Percentiles rank a stretch among this genome's conserved stretches.
Conservation (phyloP, 1,284 basidiomycete genomes). For the Sanguinoderma infundibulare region DNA sequence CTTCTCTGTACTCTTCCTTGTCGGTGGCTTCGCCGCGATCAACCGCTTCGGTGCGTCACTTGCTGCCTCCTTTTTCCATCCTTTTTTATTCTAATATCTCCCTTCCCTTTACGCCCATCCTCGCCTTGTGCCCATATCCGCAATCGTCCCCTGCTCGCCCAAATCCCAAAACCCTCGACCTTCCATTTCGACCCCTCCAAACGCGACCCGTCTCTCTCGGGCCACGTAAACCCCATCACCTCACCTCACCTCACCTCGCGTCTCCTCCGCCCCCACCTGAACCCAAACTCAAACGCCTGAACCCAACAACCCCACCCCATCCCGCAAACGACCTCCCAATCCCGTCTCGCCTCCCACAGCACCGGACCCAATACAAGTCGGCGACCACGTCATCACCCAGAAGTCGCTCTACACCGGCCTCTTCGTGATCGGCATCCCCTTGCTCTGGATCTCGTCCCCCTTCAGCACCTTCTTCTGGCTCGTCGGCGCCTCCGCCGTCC, state of each 20-base stretch:
- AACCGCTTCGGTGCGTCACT: conserved; percentile 82
- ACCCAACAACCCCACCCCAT: too few relatives aligned
- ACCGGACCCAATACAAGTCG: conserved; percentile 81
- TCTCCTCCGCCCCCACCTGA: too few relatives aligned
- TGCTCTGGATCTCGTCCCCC: conserved; percentile 72
- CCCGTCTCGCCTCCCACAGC: conserved; percentile 43
- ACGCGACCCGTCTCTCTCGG: neutral
- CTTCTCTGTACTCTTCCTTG: conserved; percentile 86
- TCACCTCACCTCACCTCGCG: conserved; percentile 46
- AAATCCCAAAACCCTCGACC: neutral
- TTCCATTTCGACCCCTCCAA: neutral
- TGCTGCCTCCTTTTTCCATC: conserved; percentile 1
- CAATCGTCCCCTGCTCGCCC: too few relatives aligned
- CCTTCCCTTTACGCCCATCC: conserved; percentile 2
- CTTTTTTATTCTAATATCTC: neutral
- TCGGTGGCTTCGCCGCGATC: conserved; percentile 90
- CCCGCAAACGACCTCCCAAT: too few relatives aligned
- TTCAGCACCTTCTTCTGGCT: conserved; percentile 81
- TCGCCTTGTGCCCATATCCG: neutral
- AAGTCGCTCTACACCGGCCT: conserved; percentile 81
- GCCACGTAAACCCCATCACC: neutral
- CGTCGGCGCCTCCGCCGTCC: conserved; percentile 73
- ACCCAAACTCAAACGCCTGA: too few relatives aligned
- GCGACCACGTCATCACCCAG: conserved; percentile 80
- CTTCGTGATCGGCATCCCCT: conserved; percentile 79